These are phyloP conservation scores for Fomitopsis schrenkii DNA, from an alignment of 1,284 basidiomycete genomes.

Conservation along the genomic window DNA sequence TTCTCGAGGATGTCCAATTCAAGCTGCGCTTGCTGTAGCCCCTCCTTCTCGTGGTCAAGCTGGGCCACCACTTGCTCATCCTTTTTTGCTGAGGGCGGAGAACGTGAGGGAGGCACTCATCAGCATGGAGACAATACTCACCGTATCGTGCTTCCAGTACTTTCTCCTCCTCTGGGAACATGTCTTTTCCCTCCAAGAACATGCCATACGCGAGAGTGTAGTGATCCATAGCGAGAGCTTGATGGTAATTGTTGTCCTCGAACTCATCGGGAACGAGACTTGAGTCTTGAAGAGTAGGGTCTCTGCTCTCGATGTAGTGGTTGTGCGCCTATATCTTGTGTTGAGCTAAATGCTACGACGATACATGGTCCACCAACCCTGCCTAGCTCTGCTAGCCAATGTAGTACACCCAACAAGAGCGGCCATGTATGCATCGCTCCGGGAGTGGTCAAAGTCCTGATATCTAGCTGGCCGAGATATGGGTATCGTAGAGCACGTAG, in stretches of 20 bases:
- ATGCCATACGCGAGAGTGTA: constrained; percentile 63
- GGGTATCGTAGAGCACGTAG: constrained; percentile 78
- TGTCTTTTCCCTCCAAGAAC: constrained; percentile 71
- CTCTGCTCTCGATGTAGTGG: constrained; percentile 53
- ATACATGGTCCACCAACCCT: constrained; percentile 44
- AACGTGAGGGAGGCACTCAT: not conserved
- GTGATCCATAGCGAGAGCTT: constrained; percentile 75
- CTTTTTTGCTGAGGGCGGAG: constrained; percentile 47
- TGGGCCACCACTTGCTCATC: constrained; percentile 59
- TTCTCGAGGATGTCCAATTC: constrained; percentile 59
- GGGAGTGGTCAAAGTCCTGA: constrained; percentile 80
- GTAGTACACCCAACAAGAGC: constrained; percentile 72
- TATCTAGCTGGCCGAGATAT: constrained; percentile 66
- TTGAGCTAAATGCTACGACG: not conserved
- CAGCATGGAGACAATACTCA: constrained; percentile 28
- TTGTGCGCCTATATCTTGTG: constrained; percentile 30
- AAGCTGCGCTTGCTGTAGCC: constrained; percentile 39
- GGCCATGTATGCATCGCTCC: constrained; percentile 87
- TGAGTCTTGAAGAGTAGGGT: constrained; percentile 63
- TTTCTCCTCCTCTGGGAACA: constrained; percentile 67
- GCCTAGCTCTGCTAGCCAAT: constrained; percentile 83
- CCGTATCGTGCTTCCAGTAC: constrained; percentile 74
- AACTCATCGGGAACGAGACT: constrained; percentile 63
- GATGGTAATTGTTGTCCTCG: constrained; percentile 69
- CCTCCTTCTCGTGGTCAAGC: constrained; percentile 50